Conservation (phyloP, 1,139 yeast species). For the Saccharomyces uvarum region DNA sequence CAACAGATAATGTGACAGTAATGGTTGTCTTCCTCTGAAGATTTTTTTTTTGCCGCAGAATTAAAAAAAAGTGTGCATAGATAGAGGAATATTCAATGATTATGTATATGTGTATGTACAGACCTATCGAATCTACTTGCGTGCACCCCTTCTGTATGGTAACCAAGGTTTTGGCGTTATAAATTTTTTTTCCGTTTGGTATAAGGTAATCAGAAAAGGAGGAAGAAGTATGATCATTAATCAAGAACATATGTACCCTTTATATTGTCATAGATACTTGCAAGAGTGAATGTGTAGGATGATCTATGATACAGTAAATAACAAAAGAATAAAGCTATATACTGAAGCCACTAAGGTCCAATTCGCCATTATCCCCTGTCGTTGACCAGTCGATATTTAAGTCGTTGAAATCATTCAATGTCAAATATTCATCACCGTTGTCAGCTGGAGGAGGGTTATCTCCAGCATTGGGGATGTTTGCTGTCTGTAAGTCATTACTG, state of each 20-base stretch:
- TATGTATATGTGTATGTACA: not conserved
- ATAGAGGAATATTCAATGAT: not conserved
- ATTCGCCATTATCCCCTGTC: slow-evolving; percentile 25
- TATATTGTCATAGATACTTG: not conserved
- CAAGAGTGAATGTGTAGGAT: not conserved
- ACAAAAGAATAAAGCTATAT: slow-evolving; percentile 11
- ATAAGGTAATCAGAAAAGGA: not conserved
- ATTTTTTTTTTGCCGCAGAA: not conserved
- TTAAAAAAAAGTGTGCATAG: slow-evolving; percentile 1
- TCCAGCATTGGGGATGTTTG: not conserved
- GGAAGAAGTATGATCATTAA: no score
- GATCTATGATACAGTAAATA: not conserved
- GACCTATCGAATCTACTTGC: not conserved
- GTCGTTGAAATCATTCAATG: slow-evolving; percentile 32
- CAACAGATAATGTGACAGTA: slow-evolving; percentile 88
- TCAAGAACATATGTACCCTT: not conserved
- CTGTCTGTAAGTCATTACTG: not conserved
- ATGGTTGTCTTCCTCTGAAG: slow-evolving; percentile 54
- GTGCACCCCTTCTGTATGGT: not conserved
- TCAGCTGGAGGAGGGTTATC: slow-evolving; percentile 9
- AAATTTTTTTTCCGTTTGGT: not conserved
- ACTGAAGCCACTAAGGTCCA: slow-evolving; percentile 28
- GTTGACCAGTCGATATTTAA: slow-evolving; percentile 33
- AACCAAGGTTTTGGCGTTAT: not conserved
- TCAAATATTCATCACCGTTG: slow-evolving; percentile 28